Percentiles rank a stretch among this genome's conserved stretches.
Evolutionary conservation across 495 filamentous ascomycete species (phyloP).

Genomic region (Penicillium odoratum): DNA sequence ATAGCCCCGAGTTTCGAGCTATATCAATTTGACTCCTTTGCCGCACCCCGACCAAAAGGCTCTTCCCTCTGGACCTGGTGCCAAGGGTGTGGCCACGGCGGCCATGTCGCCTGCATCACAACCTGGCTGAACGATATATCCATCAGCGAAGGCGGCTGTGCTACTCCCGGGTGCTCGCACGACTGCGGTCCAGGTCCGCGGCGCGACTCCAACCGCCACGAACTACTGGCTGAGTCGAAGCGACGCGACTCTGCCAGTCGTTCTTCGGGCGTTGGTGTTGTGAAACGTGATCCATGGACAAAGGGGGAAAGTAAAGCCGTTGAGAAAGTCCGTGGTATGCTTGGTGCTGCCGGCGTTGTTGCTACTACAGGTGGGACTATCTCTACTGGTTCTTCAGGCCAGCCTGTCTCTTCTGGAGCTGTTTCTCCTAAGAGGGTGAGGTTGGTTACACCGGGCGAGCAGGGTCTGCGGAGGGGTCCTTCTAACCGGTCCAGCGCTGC

Average conservation of each 20-base stretch:
- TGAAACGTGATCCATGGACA: slow-evolving; percentile 46
- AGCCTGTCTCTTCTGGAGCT: slow-evolving; percentile 25
- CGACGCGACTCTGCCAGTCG: slow-evolving; percentile 39
- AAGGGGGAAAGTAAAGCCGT: slow-evolving; percentile 47
- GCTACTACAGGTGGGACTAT: slow-evolving; percentile 24
- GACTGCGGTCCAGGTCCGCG: slow-evolving; percentile 67
- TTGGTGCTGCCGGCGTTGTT: slow-evolving; percentile 33
- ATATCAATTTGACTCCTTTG: slow-evolving; percentile 20
- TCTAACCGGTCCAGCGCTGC: slow-evolving; percentile 27
- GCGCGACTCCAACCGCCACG: slow-evolving; percentile 45
- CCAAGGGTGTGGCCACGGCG: slow-evolving; percentile 72
- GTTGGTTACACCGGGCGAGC: slow-evolving; percentile 45
- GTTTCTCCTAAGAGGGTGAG: slow-evolving; percentile 49
- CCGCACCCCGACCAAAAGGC: slow-evolving; percentile 31
- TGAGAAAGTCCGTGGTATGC: slow-evolving; percentile 50
- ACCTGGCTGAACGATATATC: slow-evolving; percentile 61
- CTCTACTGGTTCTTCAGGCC: slow-evolving; percentile 25
- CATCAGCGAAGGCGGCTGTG: slow-evolving; percentile 68
- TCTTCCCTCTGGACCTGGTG: slow-evolving; percentile 66
- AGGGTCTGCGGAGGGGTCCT: slow-evolving; percentile 30
- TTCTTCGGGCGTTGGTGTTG: slow-evolving; percentile 36
- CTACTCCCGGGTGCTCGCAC: slow-evolving; percentile 70
- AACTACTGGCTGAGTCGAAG: slow-evolving; percentile 37
- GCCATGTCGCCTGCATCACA: slow-evolving; percentile 66
- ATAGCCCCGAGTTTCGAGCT: slow-evolving; percentile 28